A percentile compares a stretch with the other conserved stretches of the same genome.
Conservation (phyloP, 2,329 filamentous ascomycete species). For the Metarhizium guizhouense region DNA sequence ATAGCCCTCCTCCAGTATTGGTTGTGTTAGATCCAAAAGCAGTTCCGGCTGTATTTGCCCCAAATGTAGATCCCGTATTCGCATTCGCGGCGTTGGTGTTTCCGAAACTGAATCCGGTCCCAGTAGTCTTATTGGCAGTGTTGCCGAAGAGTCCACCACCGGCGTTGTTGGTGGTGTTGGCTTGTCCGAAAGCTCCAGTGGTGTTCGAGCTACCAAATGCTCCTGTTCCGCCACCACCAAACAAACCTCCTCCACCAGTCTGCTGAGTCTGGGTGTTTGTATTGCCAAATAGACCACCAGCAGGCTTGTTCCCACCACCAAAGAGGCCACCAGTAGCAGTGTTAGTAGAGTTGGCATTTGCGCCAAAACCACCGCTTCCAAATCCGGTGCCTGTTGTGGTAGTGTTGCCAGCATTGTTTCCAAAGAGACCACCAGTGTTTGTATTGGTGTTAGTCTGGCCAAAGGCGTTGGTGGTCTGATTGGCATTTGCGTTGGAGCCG, state of each 20-base stretch:
- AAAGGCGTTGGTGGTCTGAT: constrained; percentile 32
- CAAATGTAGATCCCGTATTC: constrained; percentile 15
- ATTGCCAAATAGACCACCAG: constrained; percentile 16
- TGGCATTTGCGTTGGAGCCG: constrained; percentile 25
- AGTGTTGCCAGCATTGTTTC: constrained; percentile 19
- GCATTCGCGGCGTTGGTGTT: constrained; percentile 26
- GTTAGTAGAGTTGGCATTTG: constrained; percentile 14
- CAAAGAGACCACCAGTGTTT: constrained; percentile 29
- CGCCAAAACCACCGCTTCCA: constrained; percentile 33
- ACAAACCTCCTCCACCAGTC: constrained; percentile 13
- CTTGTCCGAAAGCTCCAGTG: constrained; percentile 22
- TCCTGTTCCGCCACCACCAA: constrained; percentile 20
- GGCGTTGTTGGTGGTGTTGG: constrained; percentile 17
- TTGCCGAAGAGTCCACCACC: constrained; percentile 34
- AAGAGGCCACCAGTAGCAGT: constrained; percentile 31
- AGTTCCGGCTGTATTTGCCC: constrained; percentile 8
- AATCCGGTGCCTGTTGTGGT: constrained; percentile 18
- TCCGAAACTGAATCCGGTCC: constrained; percentile 31
- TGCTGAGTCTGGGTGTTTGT: constrained; percentile 13
- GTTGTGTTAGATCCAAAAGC: constrained; percentile 14
- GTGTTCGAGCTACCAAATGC: constrained; percentile 28
- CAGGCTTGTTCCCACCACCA: constrained; percentile 17
- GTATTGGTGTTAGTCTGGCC: constrained; percentile 29
- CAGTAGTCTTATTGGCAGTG: constrained; percentile 26
- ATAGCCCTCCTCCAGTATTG: constrained; percentile 24